Evolutionary conservation across 148 eudicot genomes (phyloP).

Genomic region (Fagopyrum homotropicum): DNA sequence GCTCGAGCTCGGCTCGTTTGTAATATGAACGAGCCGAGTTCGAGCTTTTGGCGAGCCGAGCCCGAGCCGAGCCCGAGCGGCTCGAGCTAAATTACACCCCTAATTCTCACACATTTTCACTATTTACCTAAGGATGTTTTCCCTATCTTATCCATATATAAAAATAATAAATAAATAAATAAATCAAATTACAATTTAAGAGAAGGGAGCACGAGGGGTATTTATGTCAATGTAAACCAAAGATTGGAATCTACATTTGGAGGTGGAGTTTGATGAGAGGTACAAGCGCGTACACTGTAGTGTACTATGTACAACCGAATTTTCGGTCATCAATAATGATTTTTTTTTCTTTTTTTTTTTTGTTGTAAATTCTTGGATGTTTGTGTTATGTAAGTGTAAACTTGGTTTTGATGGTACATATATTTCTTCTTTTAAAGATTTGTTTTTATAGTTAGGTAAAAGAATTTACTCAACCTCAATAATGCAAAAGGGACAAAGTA

Average conservation of each 20-base stretch:
- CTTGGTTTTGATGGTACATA: not conserved
- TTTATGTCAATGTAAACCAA: not conserved
- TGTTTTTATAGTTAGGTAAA: not conserved
- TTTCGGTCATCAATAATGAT: slow-evolving; percentile 4
- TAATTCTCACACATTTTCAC: too few species aligned
- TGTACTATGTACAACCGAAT: not conserved
- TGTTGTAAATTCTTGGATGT: not conserved
- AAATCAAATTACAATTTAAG: not conserved
- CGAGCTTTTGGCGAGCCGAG: too few species aligned
- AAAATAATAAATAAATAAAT: too few species aligned
- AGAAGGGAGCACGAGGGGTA: not conserved
- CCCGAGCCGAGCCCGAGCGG: too few species aligned
- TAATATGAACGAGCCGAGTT: too few species aligned
- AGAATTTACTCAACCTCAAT: not conserved
- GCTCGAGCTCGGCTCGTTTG: too few species aligned
- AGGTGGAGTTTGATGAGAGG: not conserved
- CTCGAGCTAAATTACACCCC: too few species aligned
- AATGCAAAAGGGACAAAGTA: not conserved
- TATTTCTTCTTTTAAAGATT: not conserved
- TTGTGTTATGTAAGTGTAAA: not conserved
- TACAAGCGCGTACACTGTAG: not conserved
- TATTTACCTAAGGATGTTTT: too few species aligned
- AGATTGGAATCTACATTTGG: not conserved
- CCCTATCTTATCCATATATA: too few species aligned
- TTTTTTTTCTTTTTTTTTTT: not conserved